Percentiles rank a stretch among this genome's conserved stretches.
Conservation (phyloP, 768 basidiomycete species). For the Coprinopsis strossmayeri region DNA sequence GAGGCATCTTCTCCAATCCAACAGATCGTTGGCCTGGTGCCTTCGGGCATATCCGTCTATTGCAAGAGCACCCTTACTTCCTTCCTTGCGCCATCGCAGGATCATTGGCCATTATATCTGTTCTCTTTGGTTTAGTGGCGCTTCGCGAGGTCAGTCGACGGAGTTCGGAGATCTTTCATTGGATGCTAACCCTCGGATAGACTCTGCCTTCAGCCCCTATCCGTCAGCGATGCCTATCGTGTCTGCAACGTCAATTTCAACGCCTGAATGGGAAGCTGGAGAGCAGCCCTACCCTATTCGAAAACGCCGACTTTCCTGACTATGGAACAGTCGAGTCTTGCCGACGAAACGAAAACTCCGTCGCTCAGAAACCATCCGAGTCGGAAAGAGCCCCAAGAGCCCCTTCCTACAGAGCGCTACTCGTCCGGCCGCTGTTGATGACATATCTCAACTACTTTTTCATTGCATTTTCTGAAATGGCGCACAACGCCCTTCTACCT, state of each 20-base stretch:
- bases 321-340: constrained; percentile 10
- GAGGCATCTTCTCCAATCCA: constrained; percentile 27
- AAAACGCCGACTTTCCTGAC: constrained; percentile 3
- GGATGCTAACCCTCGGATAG: background rate
- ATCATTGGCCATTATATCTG: constrained; percentile 15
- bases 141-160: constrained; percentile 24
- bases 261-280: background rate
- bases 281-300: background rate
- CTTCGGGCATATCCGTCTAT: constrained; percentile 20
- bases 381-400: background rate
- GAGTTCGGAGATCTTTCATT: background rate
- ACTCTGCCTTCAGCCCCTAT: constrained; percentile 11
- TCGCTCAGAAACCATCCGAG: background rate
- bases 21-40: constrained; percentile 20
- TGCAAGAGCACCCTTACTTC: constrained; percentile 28
- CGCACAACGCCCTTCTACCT: constrained; percentile 21
- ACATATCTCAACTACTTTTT: constrained; percentile 20
- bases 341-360: background rate
- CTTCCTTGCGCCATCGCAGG: constrained; percentile 27
- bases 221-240: background rate
- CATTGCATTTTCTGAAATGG: constrained; percentile 24
- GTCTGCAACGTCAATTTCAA: background rate
- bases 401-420: constrained; percentile 14
- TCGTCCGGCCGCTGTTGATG: constrained; percentile 19
- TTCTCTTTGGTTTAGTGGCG: constrained; percentile 15